These are phyloP conservation scores for Penicillium frequentans DNA, from an alignment of 2,329 filamentous ascomycete species.

Conservation along the genomic window DNA sequence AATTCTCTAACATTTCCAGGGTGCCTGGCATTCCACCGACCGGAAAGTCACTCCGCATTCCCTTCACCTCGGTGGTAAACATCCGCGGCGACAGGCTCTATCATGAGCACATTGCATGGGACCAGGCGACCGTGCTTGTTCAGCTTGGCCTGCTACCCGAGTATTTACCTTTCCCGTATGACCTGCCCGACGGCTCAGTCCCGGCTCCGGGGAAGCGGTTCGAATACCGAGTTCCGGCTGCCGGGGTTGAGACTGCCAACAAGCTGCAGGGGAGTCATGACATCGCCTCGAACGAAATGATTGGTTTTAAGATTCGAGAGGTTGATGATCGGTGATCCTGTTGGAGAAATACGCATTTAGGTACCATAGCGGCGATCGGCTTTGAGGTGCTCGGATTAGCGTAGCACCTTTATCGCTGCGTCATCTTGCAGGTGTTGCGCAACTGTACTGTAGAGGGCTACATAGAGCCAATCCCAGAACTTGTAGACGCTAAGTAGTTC, in stretches of 20 bases:
- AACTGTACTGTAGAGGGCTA: too few species aligned
- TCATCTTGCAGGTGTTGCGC: too few species aligned
- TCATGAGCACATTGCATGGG: slow-evolving; percentile 71
- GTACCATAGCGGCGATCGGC: neutral
- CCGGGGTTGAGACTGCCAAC: slow-evolving; percentile 54
- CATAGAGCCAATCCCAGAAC: too few species aligned
- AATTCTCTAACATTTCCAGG: slow-evolving; percentile 58
- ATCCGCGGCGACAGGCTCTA: slow-evolving; percentile 66
- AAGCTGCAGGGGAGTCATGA: slow-evolving; percentile 54
- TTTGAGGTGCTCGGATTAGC: too few species aligned
- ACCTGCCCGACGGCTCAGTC: slow-evolving; percentile 42
- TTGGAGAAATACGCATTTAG: neutral
- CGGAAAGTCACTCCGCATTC: slow-evolving; percentile 61
- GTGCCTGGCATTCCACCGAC: slow-evolving; percentile 61
- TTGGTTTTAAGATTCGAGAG: slow-evolving; percentile 38
- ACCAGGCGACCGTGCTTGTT: slow-evolving; percentile 61
- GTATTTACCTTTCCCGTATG: slow-evolving; percentile 63
- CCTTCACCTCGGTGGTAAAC: slow-evolving; percentile 64
- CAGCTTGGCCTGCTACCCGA: slow-evolving; percentile 64
- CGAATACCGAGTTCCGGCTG: slow-evolving; percentile 63
- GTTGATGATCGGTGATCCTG: slow-evolving; percentile 18
- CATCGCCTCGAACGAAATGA: slow-evolving; percentile 59
- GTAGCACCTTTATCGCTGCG: too few species aligned
- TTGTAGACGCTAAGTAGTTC: too few species aligned
- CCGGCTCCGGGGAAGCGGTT: slow-evolving; percentile 44